Conservation (phyloP, 805 yeast genomes). For the Dipodascus albidus region DNA sequence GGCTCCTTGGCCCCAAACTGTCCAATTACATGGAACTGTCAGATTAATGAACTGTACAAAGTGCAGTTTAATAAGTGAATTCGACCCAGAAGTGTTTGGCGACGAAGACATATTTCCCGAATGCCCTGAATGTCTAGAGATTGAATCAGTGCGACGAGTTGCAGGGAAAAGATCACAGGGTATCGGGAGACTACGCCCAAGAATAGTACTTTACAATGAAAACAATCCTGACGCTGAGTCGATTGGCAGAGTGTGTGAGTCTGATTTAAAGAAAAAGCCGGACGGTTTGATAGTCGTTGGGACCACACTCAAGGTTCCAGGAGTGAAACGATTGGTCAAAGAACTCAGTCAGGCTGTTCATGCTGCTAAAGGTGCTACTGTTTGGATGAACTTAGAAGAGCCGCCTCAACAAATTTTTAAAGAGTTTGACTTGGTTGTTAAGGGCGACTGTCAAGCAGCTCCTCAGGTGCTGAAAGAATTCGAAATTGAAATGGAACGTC, state of each 20-base stretch:
- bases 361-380: conserved; percentile 43
- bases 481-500: conserved; percentile 11
- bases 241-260: conserved; percentile 62
- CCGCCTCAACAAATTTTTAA: conserved; percentile 19
- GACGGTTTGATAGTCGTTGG: conserved; percentile 78
- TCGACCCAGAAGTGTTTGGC: conserved; percentile 42
- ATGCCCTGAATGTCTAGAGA: conserved; percentile 56
- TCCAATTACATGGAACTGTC: conserved; percentile 81
- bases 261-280: conserved; percentile 53
- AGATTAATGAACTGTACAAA: conserved; percentile 65
- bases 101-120: conserved; percentile 31
- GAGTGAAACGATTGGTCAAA: conserved; percentile 48
- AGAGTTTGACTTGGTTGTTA: conserved; percentile 43
- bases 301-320: conserved; percentile 73
- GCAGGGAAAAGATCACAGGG: conserved; percentile 60
- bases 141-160: conserved; percentile 41
- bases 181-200: conserved; percentile 49
- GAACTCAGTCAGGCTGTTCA: conserved; percentile 50
- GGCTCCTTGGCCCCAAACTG: conserved; percentile 34
- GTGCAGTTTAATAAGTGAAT: conserved; percentile 46
- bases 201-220: conserved; percentile 63
- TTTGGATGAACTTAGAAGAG: conserved; percentile 50
- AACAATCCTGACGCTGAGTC: conserved; percentile 80
- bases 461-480: conserved; percentile 26
- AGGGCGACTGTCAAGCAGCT: conserved; percentile 55